Percentiles rank a stretch among this genome's conserved stretches.
Evolutionary conservation across 2,329 filamentous ascomycete species (phyloP).

Genomic region (Aspergillus persii): DNA sequence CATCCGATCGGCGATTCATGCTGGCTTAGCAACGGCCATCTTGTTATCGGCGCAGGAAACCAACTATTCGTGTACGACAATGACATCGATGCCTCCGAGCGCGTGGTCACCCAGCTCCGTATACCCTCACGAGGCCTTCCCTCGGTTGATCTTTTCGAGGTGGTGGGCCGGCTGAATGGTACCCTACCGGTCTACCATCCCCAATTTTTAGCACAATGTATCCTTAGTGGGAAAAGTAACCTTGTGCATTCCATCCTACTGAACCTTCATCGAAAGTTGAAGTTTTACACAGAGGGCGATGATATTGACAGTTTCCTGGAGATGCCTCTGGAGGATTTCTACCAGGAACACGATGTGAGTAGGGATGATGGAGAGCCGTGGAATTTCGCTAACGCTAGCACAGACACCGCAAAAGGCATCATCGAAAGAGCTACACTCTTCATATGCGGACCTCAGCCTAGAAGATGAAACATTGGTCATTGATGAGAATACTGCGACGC

Average conservation of each 20-base stretch:
- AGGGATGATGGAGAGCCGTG: not conserved
- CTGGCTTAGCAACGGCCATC: slow-evolving; percentile 80
- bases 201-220: slow-evolving; percentile 82
- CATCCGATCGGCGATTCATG: slow-evolving; percentile 91
- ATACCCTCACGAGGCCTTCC: slow-evolving; percentile 48
- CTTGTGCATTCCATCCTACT: slow-evolving; percentile 72
- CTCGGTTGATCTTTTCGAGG: slow-evolving; percentile 71
- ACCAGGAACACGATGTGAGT: slow-evolving; percentile 45
- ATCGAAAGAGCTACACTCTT: slow-evolving; percentile 50
- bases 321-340: slow-evolving; percentile 51
- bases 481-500: slow-evolving; percentile 66
- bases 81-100: slow-evolving; percentile 63
- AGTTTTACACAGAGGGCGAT: slow-evolving; percentile 81
- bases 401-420: slow-evolving; percentile 41
- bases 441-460: slow-evolving; percentile 50
- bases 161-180: slow-evolving; percentile 80
- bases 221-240: slow-evolving; percentile 71
- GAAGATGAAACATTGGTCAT: slow-evolving; percentile 62
- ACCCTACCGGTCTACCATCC: slow-evolving; percentile 89
- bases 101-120: slow-evolving; percentile 57
- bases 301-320: slow-evolving; percentile 74
- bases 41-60: slow-evolving; percentile 87
- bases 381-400: slow-evolving; percentile 16
- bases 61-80: slow-evolving; percentile 85
- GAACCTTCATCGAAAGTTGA: slow-evolving; percentile 71